phyloP scores from a whole-genome alignment of 2,329 filamentous ascomycete genomes.

The Diplocarpon rosae region DNA sequence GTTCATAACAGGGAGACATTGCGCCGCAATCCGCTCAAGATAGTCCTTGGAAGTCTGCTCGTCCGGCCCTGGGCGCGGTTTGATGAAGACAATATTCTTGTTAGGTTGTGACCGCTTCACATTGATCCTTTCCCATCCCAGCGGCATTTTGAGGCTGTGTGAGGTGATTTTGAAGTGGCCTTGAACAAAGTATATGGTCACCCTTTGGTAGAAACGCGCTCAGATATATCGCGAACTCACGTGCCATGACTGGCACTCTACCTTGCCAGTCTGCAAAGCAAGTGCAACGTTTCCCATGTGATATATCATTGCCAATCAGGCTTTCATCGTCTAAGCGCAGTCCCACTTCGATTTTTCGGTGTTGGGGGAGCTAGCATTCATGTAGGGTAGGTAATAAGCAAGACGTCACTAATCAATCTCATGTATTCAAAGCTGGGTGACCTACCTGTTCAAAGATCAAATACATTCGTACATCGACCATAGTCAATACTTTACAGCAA shows the following conservation, averaged over 20 bases:
- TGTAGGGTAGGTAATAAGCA: not conserved
- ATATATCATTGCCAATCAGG: too few species aligned
- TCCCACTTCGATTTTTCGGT: not conserved
- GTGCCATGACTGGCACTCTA: too few species aligned
- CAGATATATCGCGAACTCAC: too few species aligned
- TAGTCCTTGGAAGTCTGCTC: slow-evolving; percentile 56
- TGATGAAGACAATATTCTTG: slow-evolving; percentile 73
- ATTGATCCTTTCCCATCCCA: slow-evolving; percentile 71
- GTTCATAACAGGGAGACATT: slow-evolving; percentile 65
- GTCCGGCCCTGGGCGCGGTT: slow-evolving; percentile 56
- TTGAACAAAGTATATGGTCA: not conserved
- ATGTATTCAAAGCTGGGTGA: too few species aligned
- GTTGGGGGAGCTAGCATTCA: not conserved
- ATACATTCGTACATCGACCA: too few species aligned
- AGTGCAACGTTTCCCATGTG: too few species aligned
- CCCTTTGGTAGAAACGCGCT: not conserved
- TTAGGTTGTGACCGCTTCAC: slow-evolving; percentile 65
- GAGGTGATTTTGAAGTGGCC: not conserved
- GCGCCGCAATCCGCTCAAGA: slow-evolving; percentile 66
- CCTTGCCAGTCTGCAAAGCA: too few species aligned
- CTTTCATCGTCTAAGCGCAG: not conserved
- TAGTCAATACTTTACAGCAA: too few species aligned
- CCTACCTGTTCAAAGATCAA: too few species aligned
- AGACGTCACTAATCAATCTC: too few species aligned
- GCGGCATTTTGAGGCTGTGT: slow-evolving; percentile 44